Percentiles rank a stretch among this genome's conserved stretches.
Evolutionary conservation across 768 basidiomycete species (phyloP).

Genomic region (Russula brevipes): DNA sequence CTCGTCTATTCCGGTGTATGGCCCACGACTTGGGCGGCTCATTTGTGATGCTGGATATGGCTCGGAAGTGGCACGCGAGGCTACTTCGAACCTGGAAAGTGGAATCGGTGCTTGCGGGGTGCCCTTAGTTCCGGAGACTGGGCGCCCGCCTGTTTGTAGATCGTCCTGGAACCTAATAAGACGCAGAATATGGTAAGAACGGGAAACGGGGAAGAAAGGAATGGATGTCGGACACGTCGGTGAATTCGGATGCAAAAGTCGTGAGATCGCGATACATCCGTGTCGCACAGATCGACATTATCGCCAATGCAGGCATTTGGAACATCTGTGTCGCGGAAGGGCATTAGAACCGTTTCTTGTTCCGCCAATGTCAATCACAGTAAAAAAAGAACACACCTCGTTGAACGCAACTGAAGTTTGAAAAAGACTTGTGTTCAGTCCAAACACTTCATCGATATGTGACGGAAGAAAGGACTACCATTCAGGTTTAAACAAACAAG

Average conservation of each 20-base stretch:
- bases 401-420: background rate
- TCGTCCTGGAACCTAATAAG: background rate
- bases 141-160: too few species aligned
- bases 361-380: background rate
- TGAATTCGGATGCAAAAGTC: background rate
- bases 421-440: background rate
- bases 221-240: background rate
- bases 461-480: background rate
- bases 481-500: background rate
- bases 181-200: background rate
- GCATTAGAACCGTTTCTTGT: background rate
- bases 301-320: background rate
- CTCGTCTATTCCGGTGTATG: background rate
- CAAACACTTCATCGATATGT: background rate
- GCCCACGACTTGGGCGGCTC: background rate
- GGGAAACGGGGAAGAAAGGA: background rate
- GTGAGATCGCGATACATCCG: background rate
- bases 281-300: background rate
- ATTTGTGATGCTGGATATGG: background rate
- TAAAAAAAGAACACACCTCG: background rate
- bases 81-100: background rate
- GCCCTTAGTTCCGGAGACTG: too few species aligned
- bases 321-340: background rate
- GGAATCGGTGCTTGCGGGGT: too few species aligned
- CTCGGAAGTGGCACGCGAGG: background rate